These are phyloP conservation scores for Citrus cavaleriei DNA, from an alignment of 345 rosid species.

Conservation along the genomic window DNA sequence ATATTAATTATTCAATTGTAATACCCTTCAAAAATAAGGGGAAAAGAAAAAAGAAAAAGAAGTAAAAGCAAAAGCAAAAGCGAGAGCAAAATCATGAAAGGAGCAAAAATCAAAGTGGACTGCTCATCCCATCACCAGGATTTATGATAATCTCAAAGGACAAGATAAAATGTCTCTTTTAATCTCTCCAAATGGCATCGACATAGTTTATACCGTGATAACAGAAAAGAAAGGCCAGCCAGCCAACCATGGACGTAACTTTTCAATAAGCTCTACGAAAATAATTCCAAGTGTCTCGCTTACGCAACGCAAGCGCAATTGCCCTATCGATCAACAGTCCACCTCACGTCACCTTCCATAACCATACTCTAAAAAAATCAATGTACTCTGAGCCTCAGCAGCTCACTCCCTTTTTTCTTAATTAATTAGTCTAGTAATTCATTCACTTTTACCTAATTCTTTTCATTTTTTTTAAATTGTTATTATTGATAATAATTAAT, in stretches of 20 bases:
- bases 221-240: not conserved
- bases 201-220: too few relatives aligned
- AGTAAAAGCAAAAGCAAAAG: not conserved
- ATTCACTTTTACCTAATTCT: too few relatives aligned
- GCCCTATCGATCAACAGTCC: not conserved
- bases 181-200: not conserved
- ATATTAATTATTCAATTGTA: too few relatives aligned
- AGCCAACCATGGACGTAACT: not conserved
- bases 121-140: not conserved
- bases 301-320: not conserved
- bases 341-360: not conserved
- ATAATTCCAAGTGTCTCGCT: not conserved
- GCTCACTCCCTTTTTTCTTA: too few relatives aligned
- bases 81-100: not conserved
- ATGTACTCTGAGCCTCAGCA: too few relatives aligned
- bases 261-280: not conserved
- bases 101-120: not conserved
- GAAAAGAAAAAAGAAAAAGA: too few relatives aligned
- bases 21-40: not conserved
- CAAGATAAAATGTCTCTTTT: not conserved
- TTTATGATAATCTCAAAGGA: not conserved
- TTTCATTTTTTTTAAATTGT: too few relatives aligned
- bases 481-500: not conserved
- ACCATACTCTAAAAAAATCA: too few relatives aligned
- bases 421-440: too few relatives aligned